Percentiles rank a stretch among this genome's conserved stretches.
Evolutionary conservation across 371 early-diverging fungal genomes (phyloP).

Genomic region (Apophysomyces sp.): DNA sequence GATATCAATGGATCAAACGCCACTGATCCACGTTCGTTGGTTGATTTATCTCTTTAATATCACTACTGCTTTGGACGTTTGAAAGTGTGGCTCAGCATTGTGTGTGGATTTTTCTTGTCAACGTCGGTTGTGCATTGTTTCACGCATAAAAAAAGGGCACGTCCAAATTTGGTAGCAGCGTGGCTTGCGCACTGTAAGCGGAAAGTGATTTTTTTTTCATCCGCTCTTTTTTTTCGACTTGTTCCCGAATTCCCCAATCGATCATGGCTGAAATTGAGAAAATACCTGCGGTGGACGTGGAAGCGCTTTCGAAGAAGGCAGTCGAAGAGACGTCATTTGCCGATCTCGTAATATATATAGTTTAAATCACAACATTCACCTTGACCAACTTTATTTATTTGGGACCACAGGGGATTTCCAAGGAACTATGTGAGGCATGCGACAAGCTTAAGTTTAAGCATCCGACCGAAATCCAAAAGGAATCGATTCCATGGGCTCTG

Average conservation of each 20-base stretch:
- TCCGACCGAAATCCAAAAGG: conserved; percentile 94
- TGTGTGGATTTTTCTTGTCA: too few relatives aligned
- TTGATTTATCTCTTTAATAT: too few relatives aligned
- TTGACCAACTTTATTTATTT: background rate
- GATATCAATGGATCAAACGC: too few relatives aligned
- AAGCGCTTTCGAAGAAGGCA: conserved; percentile 20
- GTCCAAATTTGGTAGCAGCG: background rate
- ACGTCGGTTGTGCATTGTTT: too few relatives aligned
- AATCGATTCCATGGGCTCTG: conserved; percentile 88
- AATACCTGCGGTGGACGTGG: conserved; percentile 13
- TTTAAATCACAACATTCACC: background rate
- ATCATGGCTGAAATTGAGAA: conserved; percentile 21
- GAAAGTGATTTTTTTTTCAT: background rate
- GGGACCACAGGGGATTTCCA: conserved; percentile 69
- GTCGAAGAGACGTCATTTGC: conserved; percentile 31
- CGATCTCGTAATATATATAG: conserved; percentile 23
- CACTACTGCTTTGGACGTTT: too few relatives aligned
- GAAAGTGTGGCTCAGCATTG: too few relatives aligned
- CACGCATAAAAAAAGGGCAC: too few relatives aligned
- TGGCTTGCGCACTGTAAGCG: background rate
- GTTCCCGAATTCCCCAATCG: background rate
- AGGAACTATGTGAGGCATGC: conserved; percentile 87
- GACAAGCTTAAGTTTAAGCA: conserved; percentile 83
- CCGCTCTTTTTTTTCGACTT: background rate
- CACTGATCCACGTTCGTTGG: too few relatives aligned